Base-by-base conservation (phyloP, 768 basidiomycete species). In the Amylocystis lapponica region DNA sequence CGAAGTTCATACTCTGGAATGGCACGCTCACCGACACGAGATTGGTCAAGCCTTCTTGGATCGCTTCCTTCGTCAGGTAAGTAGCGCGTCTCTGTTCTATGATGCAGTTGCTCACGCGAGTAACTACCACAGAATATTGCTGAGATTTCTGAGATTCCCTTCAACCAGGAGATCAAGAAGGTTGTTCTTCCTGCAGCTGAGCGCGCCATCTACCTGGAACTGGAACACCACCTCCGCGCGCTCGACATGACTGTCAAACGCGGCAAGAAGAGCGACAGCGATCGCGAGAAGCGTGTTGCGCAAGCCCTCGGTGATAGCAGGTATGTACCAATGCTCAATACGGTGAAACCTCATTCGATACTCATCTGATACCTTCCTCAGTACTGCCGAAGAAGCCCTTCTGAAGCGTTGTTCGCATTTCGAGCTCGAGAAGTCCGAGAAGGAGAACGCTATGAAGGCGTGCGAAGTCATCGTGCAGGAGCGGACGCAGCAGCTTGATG, bases 321-420 rank as follows among this genome's bases (percentile, higher is more conserved):
- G 87, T 74, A 68, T 52, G 87, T n/a, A n/a, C n/a, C n/a, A n/a
- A n/a, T 71, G 7, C 30, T 36, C n/a, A 10, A 14, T 12, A 17
- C 14, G 40, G 31, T 40, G 44, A 25, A 30, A 19, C 31, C 49
- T 20, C 23, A 40, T 1, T 12, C 10, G 21, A 16, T 34, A 36
- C 31, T 36, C 23, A 20, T 33, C 41, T 43, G 41, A 11, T 42
- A 46, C 47, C 34, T 17, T 41, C 17, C 23, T 27, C 47, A 92
- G 89, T 53, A 78, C 89, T 48, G 89, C 89, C 2, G 89, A 92
- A 57, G 91, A 96, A 67, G 92, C 93, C 2, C 75, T 97, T 10
- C 73, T 97, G 46, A 97, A 97, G 59, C 85, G 94, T 29, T 95
- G 92, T 59, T 94, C 93, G 5, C 93, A 95, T 60, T 97, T 95